These are phyloP conservation scores for Pilaira anomala DNA, from an alignment of 192 early-diverging fungal genomes.

Conservation along the genomic window DNA sequence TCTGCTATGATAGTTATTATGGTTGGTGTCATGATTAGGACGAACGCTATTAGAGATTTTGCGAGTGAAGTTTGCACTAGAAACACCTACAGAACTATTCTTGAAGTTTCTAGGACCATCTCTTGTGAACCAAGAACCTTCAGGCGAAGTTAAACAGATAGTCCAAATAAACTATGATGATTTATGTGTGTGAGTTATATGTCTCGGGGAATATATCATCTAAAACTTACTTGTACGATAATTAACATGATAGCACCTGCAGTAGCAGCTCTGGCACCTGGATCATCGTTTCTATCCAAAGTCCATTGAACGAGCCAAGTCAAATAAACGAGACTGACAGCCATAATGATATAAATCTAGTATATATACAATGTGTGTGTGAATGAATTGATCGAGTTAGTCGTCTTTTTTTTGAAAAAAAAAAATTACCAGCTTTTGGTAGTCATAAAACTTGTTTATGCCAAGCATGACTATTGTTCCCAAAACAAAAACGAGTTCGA, in stretches of 20 bases:
- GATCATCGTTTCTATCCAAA: not conserved
- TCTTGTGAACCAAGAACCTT: constrained; percentile 43
- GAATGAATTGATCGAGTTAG: not conserved
- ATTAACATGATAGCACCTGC: constrained; percentile 31
- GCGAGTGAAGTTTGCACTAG: not conserved
- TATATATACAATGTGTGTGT: no score
- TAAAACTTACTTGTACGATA: constrained; percentile 29
- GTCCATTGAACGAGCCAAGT: constrained; percentile 10
- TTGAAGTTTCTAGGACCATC: not conserved
- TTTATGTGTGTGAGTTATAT: not conserved
- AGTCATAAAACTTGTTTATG: not conserved
- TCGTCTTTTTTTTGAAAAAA: not conserved
- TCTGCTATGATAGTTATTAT: not conserved
- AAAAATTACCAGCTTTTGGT: constrained; percentile 7
- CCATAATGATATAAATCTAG: constrained; percentile 24
- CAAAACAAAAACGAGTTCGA: constrained; percentile 20
- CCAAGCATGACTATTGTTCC: constrained; percentile 10
- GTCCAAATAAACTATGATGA: constrained; percentile 58
- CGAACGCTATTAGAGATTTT: not conserved
- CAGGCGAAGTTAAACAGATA: constrained; percentile 58
- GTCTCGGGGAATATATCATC: not conserved
- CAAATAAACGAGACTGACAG: constrained; percentile 24
- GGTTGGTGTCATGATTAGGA: not conserved
- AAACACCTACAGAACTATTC: not conserved
- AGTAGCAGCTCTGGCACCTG: constrained; percentile 20